Evolutionary conservation across 2,329 filamentous ascomycete species (phyloP), one percentile per base, ranked within the genome.

Genomic region (Nothophaeocryptopus gaeumannii): DNA sequence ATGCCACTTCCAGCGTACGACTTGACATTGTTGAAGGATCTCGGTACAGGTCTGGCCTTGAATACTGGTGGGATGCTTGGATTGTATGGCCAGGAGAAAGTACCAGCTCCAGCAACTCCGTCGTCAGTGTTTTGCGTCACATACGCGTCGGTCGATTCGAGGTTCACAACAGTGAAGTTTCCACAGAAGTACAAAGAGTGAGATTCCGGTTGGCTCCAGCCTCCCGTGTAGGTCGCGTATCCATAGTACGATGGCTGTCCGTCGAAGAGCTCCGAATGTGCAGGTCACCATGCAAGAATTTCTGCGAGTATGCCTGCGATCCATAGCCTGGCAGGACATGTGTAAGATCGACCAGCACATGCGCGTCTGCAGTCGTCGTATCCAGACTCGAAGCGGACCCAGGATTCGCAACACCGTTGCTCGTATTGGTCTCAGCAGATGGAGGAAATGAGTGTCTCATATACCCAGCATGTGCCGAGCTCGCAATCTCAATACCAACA

Each of bases 331-430:
- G 75, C 2, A 77, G 66, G 15, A 75, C 72, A 55, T 80, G 79
- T 38, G 77, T 74, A 9, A 75, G 61, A 50, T 78, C 76, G 0
- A 77, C 70, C 2, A 78, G 56, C 5, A 78, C 58, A 29, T 76
- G 71, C 10, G 67, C 70, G 5, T 70, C 68, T 2, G 68, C 29
- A 10, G 16, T 26, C 12, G 15, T 44, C 9, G 33, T 16, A 8
- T 29, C 26, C 20, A 26, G 20, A 26, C 7, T 26, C 20, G 20
- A 12, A 13, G 2, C 34, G 16, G n/a, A 5, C 14, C 11, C 37
- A 2, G n/a, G 20, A 14, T 5, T 26, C 5, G 12, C 16, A 8
- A 16, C 47, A 31, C 20, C 33, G 7, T n/a, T 38, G 36, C 29
- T 50, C 13, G 11, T 32, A 36, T 38, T 47, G 35, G 12, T 29